These are phyloP conservation scores for Urtica urens DNA, from an alignment of 306 rosid genomes.

Conservation along the genomic window DNA sequence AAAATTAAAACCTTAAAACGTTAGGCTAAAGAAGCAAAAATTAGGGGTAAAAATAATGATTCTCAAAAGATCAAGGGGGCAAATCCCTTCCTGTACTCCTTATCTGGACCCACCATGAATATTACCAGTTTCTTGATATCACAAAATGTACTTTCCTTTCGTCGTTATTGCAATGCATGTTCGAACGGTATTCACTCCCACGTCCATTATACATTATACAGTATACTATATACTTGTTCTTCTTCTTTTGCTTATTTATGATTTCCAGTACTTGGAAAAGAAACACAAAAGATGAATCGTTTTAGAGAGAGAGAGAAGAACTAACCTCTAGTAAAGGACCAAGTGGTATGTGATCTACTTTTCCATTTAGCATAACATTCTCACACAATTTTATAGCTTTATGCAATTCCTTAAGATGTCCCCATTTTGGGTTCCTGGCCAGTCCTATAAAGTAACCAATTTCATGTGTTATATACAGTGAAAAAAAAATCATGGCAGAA, in stretches of 20 bases:
- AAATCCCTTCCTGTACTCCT: no score
- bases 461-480: neutral
- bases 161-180: no score
- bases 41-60: no score
- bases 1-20: no score
- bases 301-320: slow-evolving; percentile 10
- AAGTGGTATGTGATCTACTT: slow-evolving; percentile 38
- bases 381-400: slow-evolving; percentile 74
- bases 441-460: slow-evolving; percentile 35
- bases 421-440: slow-evolving; percentile 92
- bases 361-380: slow-evolving; percentile 44
- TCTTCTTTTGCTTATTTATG: neutral
- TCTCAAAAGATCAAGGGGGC: no score
- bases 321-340: slow-evolving; percentile 76
- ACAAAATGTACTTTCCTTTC: no score
- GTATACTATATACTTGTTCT: no score
- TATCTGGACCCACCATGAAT: no score
- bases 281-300: neutral
- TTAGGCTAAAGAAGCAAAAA: no score
- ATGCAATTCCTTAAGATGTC: slow-evolving; percentile 91
- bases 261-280: neutral
- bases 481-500: neutral
- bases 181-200: no score
- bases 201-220: no score
- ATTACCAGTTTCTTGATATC: no score